Percentiles rank a stretch among this genome's conserved stretches.
Conservation (phyloP, 1,284 basidiomycete genomes). For the Tranzscheliella williamsii region DNA sequence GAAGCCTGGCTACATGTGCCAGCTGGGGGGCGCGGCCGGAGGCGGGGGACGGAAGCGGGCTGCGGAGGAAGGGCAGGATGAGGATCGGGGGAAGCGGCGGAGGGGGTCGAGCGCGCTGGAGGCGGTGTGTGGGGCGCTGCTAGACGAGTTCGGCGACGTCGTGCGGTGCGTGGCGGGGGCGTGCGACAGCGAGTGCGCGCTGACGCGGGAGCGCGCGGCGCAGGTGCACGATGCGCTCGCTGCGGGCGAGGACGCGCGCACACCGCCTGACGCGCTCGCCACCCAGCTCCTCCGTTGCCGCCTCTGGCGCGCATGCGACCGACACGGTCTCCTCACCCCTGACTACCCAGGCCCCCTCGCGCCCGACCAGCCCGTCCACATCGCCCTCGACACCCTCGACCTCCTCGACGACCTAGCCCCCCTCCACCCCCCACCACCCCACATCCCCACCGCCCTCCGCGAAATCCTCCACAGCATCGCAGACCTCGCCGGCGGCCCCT, state of each 20-base stretch:
- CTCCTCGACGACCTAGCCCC: slow-evolving; percentile 23
- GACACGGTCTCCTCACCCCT: slow-evolving; percentile 11
- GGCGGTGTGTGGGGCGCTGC: neutral
- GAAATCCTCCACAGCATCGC: slow-evolving; percentile 11
- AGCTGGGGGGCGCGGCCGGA: slow-evolving; percentile 3
- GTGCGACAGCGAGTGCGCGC: slow-evolving; percentile 2
- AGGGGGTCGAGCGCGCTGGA: neutral
- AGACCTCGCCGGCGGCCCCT: slow-evolving; percentile 7
- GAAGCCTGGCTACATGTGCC: slow-evolving; percentile 11
- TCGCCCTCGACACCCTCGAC: slow-evolving; percentile 31
- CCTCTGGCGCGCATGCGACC: slow-evolving; percentile 21
- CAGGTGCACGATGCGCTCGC: slow-evolving; percentile 20
- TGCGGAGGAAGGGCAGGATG: neutral
- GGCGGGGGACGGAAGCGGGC: neutral
- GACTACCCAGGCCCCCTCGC: slow-evolving; percentile 7
- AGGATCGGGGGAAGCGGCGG: neutral
- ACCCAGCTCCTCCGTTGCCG: slow-evolving; percentile 17
- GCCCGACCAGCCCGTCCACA: slow-evolving; percentile 29
- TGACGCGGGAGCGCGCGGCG: slow-evolving; percentile 3
- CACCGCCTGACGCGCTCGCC: slow-evolving; percentile 7
- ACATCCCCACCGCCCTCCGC: slow-evolving; percentile 3
- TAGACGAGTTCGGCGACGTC: slow-evolving; percentile 3
- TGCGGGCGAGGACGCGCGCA: neutral
- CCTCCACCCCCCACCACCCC: neutral
- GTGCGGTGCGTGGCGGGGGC: slow-evolving; percentile 3